Conservation (phyloP, 208 protist genomes). For the Trypanosomatidae sp. region DNA sequence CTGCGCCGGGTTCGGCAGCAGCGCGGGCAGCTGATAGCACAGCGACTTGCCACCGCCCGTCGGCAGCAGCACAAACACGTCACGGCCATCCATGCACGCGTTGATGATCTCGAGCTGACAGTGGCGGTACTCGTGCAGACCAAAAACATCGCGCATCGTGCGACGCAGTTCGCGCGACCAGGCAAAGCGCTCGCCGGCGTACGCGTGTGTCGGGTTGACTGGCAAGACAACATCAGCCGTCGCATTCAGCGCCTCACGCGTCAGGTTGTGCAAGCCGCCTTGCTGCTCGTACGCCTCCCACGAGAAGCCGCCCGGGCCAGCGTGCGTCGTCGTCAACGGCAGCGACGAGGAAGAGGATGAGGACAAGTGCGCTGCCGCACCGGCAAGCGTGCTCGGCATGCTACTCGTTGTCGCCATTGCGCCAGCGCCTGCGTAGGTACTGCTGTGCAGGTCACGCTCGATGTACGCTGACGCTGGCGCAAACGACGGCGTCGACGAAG, state of each 20-base stretch:
- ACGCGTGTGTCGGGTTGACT: constrained; percentile 53
- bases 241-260: constrained; percentile 17
- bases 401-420: too few species aligned
- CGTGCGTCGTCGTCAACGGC: too few species aligned
- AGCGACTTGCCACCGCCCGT: constrained; percentile 95
- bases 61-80: constrained; percentile 93
- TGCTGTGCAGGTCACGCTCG: too few species aligned
- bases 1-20: constrained; percentile 71
- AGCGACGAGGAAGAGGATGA: too few species aligned
- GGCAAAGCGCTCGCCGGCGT: constrained; percentile 55
- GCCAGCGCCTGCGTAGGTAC: too few species aligned
- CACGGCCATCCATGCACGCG: constrained; percentile 76
- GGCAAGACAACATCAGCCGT: constrained; percentile 34
- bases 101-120: constrained; percentile 93
- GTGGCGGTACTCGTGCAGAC: constrained; percentile 81
- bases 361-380: too few species aligned
- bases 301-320: constrained; percentile 18
- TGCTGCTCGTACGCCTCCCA: constrained; percentile 65
- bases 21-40: constrained; percentile 92
- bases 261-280: constrained; percentile 10
- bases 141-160: constrained; percentile 82
- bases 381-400: too few species aligned
- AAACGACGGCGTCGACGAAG: too few species aligned
- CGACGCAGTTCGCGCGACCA: constrained; percentile 77
- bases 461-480: too few species aligned